These are phyloP conservation scores for Juncus effusus DNA, from an alignment of 176 grass and related monocot species.

Conservation along the genomic window DNA sequence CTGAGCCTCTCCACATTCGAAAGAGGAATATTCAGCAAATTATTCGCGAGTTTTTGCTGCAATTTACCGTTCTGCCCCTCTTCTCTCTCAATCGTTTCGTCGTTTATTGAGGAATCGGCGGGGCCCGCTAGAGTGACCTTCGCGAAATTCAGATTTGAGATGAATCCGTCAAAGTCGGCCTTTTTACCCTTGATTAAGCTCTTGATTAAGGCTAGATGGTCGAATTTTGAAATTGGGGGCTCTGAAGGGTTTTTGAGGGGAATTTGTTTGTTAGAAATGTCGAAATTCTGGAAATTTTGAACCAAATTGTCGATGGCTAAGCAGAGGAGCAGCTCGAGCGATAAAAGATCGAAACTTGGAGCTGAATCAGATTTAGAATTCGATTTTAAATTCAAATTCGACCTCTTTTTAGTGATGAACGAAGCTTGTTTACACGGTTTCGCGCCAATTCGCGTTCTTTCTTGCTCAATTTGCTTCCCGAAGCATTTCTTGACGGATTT, in stretches of 20 bases:
- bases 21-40: conserved; percentile 68
- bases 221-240: conserved; percentile 12
- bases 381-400: conserved; percentile 18
- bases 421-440: background rate
- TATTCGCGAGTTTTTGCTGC: conserved; percentile 44
- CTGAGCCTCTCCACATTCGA: conserved; percentile 84
- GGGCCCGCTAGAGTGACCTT: conserved; percentile 41
- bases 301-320: conserved; percentile 59
- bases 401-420: conserved; percentile 22
- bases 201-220: conserved; percentile 44
- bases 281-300: conserved; percentile 52
- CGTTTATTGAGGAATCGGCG: conserved; percentile 23
- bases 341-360: conserved; percentile 23
- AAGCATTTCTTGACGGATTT: conserved; percentile 66
- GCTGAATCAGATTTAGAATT: conserved; percentile 14
- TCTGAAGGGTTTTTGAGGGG: conserved; percentile 21
- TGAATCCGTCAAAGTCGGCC: conserved; percentile 76
- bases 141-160: conserved; percentile 69
- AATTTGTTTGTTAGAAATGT: conserved; percentile 38
- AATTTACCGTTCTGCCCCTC: conserved; percentile 29
- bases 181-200: conserved; percentile 60
- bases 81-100: conserved; percentile 25
- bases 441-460: conserved; percentile 19
- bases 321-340: conserved; percentile 66
- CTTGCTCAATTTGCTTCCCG: conserved; percentile 23